Base-by-base conservation (phyloP, 306 rosid species). In the Trifolium pratense region DNA sequence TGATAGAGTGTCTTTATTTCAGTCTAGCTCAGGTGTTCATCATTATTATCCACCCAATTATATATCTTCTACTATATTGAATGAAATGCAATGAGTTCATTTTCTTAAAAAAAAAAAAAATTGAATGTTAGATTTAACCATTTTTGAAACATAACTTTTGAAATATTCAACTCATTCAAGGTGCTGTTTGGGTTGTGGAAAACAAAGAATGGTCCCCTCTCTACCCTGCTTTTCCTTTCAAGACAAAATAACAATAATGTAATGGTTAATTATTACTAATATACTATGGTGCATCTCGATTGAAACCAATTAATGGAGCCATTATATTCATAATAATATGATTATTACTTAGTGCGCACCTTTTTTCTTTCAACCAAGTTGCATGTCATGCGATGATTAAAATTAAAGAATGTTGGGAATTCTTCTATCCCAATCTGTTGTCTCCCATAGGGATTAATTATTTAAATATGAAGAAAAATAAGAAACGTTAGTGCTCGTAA, bases 191-290 rank as follows among this genome's bases (percentile, higher is more conserved):
- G 59, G 56, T 16, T 49, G 7, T 49, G 56, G 23, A 49, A 49
- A 49, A 49, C 56, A 49, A 49, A 17, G 4, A 49, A 49, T 49
- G 56, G 56, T 49, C 56, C 56, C 56, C 56, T 49, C 56, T 7
- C 7, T 43, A 14, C 21, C 9, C 56, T 49, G 0, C 23, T 49
- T 49, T 49, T 49, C 56, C 4, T 49, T 49, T 49, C 56, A 49
- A 49, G 21, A 49, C 56, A 49, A 49, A 16, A 49, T 49, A 16
- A 49, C 56, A 49, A 49, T 16, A 49, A 49, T 49, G 55, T 4
- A 49, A 7, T 49, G 23, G 10, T 49, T 49, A 12, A 49, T 49
- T 12, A 11, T 42, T 5, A n/a, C n/a, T n/a, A n/a, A n/a, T n/a
- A n/a, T n/a, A n/a, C n/a, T n/a, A 21, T 52, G 59, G 14, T 9